A percentile compares a stretch with the other conserved stretches of the same genome.
Conservation (phyloP, 768 basidiomycete species). For the Leucocoprinus sp. region DNA sequence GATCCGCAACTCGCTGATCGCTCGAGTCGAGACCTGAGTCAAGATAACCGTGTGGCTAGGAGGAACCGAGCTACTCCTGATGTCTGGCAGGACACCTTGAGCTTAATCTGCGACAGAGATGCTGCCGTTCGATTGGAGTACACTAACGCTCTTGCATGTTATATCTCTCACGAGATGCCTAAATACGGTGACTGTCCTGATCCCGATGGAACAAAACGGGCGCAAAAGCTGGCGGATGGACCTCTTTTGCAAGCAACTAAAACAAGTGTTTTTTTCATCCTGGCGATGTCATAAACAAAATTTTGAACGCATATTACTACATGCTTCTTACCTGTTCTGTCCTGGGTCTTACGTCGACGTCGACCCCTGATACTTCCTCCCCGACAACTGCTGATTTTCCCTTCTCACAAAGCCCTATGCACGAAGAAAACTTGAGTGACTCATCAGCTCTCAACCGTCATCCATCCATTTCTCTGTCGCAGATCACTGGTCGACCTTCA, state of each 20-base stretch:
- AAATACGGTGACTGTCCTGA: constrained; percentile 46
- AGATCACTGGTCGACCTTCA: constrained; percentile 25
- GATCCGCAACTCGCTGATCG: constrained; percentile 18
- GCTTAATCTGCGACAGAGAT: constrained; percentile 73
- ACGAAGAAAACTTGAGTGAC: constrained; percentile 6
- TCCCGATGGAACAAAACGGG: constrained; percentile 37
- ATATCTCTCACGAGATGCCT: constrained; percentile 69
- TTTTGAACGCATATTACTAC: constrained; percentile 75
- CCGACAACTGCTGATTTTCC: not conserved
- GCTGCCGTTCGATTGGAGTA: constrained; percentile 77
- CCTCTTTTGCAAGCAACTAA: constrained; percentile 37
- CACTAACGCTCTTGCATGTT: constrained; percentile 62
- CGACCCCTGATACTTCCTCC: constrained; percentile 30
- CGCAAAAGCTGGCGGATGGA: constrained; percentile 39
- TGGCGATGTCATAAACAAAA: constrained; percentile 58
- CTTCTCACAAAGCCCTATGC: not conserved
- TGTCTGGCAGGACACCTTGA: constrained; percentile 87
- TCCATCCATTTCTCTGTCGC: constrained; percentile 6
- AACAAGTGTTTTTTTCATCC: constrained; percentile 40
- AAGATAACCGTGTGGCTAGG: constrained; percentile 35
- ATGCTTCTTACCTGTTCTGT: constrained; percentile 66
- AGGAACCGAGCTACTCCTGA: constrained; percentile 69
- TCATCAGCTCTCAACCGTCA: not conserved
- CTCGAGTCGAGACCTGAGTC: constrained; percentile 20
- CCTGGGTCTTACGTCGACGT: constrained; percentile 40